Conservation (phyloP, 78 protist species). For the Anaeramoeba flamelloides region DNA sequence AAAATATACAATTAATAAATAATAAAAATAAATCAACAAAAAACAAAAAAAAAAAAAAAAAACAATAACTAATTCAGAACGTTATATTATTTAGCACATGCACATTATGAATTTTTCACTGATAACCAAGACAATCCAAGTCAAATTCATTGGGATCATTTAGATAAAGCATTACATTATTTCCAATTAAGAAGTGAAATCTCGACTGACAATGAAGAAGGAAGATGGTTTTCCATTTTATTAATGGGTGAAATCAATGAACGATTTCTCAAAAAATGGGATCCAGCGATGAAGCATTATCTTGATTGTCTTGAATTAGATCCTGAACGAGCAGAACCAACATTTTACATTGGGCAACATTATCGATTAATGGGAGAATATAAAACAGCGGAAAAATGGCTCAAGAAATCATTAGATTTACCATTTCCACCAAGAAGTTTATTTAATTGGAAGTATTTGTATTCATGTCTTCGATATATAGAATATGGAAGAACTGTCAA, state of each 20-base stretch:
- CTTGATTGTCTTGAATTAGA: background rate
- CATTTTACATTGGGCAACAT: conserved; percentile 15
- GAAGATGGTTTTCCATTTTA: conserved; percentile 15
- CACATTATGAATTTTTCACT: conserved; percentile 8
- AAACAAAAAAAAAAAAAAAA: too few relatives aligned
- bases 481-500: too few relatives aligned
- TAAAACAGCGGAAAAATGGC: background rate
- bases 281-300: background rate
- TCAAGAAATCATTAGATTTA: too few relatives aligned
- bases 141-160: background rate
- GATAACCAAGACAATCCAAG: background rate
- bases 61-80: too few relatives aligned
- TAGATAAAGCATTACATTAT: conserved; percentile 4
- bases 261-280: background rate
- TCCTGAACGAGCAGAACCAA: conserved; percentile 15
- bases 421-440: background rate
- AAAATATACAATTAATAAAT: too few relatives aligned
- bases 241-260: conserved; percentile 16
- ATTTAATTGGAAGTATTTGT: background rate
- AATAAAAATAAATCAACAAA: too few relatives aligned
- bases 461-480: background rate
- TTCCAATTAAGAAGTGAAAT: background rate
- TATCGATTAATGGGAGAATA: background rate
- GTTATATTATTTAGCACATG: conserved; percentile 17
- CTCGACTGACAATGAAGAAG: conserved; percentile 7